These are phyloP conservation scores for Alloteropsis angusta DNA, from an alignment of 202 grass and related monocot genomes.

Conservation along the genomic window DNA sequence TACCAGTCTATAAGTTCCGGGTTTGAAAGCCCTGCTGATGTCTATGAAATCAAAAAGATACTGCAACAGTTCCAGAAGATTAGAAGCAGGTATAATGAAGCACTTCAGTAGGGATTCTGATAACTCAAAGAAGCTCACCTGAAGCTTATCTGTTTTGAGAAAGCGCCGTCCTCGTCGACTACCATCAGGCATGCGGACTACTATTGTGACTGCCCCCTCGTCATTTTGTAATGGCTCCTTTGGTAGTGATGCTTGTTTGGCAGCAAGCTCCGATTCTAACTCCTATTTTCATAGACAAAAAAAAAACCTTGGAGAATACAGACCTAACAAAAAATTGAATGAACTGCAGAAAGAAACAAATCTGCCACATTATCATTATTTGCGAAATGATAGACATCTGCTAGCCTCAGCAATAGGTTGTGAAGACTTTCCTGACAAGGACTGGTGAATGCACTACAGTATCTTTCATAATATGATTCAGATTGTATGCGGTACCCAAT, in stretches of 20 bases:
- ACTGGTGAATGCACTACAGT: neutral
- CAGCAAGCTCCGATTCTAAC: constrained; percentile 66
- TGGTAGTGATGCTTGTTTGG: constrained; percentile 78
- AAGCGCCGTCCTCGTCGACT: constrained; percentile 70
- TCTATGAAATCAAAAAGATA: constrained; percentile 92
- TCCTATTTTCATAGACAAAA: constrained; percentile 36
- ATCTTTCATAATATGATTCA: neutral
- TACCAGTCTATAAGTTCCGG: constrained; percentile 93
- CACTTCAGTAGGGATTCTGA: neutral
- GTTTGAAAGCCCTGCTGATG: constrained; percentile 75
- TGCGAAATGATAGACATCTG: neutral
- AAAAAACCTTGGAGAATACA: neutral
- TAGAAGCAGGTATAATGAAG: constrained; percentile 11
- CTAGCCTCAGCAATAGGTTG: neutral
- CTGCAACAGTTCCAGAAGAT: constrained; percentile 41
- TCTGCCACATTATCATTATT: neutral
- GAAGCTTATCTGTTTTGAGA: constrained; percentile 87
- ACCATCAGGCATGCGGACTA: constrained; percentile 94
- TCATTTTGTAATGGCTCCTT: constrained; percentile 67
- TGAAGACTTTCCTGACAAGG: neutral
- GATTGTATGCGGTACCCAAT: neutral
- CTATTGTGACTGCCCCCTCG: constrained; percentile 65
- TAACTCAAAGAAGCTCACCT: constrained; percentile 34
- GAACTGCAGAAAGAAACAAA: constrained; percentile 11
- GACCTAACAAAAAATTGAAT: constrained; percentile 5